These are phyloP conservation scores for Alternaria sp. DNA, from an alignment of 2,329 filamentous ascomycete genomes.

Conservation along the genomic window DNA sequence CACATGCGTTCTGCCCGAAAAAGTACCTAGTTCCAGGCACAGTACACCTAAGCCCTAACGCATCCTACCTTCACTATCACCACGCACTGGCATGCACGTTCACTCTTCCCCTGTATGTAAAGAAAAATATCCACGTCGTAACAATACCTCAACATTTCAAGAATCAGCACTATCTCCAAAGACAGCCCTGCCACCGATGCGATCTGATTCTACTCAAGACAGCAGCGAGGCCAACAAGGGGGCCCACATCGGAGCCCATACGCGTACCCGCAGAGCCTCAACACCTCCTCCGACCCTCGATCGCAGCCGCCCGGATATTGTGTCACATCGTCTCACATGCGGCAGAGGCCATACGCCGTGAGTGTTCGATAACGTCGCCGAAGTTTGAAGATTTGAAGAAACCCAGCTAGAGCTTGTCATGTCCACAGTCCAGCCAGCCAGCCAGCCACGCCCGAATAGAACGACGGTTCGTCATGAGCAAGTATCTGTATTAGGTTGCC, in stretches of 20 bases:
- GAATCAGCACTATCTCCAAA: not conserved
- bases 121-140: not conserved
- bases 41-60: not conserved
- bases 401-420: not conserved
- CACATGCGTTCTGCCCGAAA: not conserved
- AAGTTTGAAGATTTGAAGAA: not conserved
- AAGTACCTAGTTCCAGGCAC: not conserved
- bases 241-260: not conserved
- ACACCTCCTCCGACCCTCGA: not conserved
- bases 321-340: not conserved
- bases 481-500: not conserved
- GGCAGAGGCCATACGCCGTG: not conserved
- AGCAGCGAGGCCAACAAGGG: not conserved
- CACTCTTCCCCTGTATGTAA: not conserved
- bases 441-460: not conserved
- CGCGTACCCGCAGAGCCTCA: slow-evolving; percentile 7
- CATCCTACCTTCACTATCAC: not conserved
- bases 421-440: not conserved
- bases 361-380: not conserved
- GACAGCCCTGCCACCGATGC: not conserved
- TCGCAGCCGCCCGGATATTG: not conserved
- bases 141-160: slow-evolving; percentile 1
- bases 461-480: not conserved
- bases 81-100: not conserved
- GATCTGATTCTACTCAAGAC: not conserved